phyloP scores from a whole-genome alignment of 2,329 filamentous ascomycete genomes.

The Dothistroma septosporum region DNA sequence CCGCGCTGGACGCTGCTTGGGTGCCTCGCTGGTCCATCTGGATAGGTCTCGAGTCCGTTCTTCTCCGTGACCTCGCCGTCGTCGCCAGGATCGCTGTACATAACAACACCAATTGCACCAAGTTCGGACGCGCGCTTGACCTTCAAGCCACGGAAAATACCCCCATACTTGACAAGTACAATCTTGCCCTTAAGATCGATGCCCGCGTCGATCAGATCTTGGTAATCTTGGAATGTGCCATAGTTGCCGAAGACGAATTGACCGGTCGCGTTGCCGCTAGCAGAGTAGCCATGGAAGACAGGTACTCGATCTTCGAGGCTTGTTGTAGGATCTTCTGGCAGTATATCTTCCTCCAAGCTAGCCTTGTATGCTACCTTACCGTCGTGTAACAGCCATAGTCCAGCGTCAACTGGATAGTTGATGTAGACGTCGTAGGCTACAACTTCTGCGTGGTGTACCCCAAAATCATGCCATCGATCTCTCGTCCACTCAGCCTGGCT shows the following conservation, averaged over 20 bases:
- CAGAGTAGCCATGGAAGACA: conserved; percentile 92
- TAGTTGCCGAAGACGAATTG: conserved; percentile 88
- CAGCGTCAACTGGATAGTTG: conserved; percentile 45
- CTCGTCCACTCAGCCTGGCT: conserved; percentile 51
- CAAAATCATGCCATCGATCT: conserved; percentile 48
- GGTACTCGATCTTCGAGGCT: conserved; percentile 69
- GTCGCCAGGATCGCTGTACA: conserved; percentile 86
- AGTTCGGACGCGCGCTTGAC: conserved; percentile 88
- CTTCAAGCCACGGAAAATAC: conserved; percentile 84
- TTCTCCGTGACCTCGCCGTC: conserved; percentile 77
- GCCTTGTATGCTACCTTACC: conserved; percentile 47
- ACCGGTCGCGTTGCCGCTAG: conserved; percentile 84
- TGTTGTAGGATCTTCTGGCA: conserved; percentile 78
- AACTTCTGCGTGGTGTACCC: conserved; percentile 42
- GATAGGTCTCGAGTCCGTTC: conserved; percentile 76
- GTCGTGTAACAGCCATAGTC: conserved; percentile 41
- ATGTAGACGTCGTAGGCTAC: conserved; percentile 50
- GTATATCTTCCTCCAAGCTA: conserved; percentile 74
- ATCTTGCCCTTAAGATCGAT: conserved; percentile 79
- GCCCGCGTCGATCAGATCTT: conserved; percentile 72
- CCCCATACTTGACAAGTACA: conserved; percentile 78
- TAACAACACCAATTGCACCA: conserved; percentile 77
- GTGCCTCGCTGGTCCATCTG: conserved; percentile 79
- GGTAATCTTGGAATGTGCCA: conserved; percentile 79
- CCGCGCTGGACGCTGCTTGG: conserved; percentile 87